Conservation (phyloP, 352 stramenopile genomes). For the Vaucheria bursata region DNA sequence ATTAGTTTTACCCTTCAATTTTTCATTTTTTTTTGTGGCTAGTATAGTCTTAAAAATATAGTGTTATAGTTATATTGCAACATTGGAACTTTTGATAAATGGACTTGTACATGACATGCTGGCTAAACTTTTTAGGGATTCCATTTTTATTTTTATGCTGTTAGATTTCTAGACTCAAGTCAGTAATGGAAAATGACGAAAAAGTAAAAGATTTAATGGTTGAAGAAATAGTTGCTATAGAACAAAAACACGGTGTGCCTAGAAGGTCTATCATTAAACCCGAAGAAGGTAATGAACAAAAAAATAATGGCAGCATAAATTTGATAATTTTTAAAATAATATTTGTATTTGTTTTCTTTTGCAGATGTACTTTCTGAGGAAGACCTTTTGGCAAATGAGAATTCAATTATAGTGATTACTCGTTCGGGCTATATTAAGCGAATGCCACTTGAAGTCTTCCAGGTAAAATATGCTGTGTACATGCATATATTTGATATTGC, state of each 20-base stretch:
- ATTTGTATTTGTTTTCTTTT: no score
- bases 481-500: no score
- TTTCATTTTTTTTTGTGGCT: no score
- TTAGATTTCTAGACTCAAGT: slow-evolving; percentile 19
- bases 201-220: slow-evolving; percentile 62
- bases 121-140: no score
- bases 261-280: slow-evolving; percentile 58
- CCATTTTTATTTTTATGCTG: no score
- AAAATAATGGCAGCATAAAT: no score
- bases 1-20: no score
- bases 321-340: no score
- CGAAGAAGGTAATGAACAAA: slow-evolving; percentile 34
- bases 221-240: slow-evolving; percentile 58
- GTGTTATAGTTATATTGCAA: no score
- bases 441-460: slow-evolving; percentile 66
- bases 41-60: no score
- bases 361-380: slow-evolving; percentile 57
- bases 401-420: slow-evolving; percentile 65
- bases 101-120: no score
- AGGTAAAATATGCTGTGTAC: not conserved
- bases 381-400: slow-evolving; percentile 65
- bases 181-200: slow-evolving; percentile 57
- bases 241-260: slow-evolving; percentile 58
- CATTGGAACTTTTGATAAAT: no score
- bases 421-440: slow-evolving; percentile 68